These are phyloP conservation scores for Lodderomyces parapsilosis DNA, from an alignment of 1,139 yeast genomes.

Conservation along the genomic window DNA sequence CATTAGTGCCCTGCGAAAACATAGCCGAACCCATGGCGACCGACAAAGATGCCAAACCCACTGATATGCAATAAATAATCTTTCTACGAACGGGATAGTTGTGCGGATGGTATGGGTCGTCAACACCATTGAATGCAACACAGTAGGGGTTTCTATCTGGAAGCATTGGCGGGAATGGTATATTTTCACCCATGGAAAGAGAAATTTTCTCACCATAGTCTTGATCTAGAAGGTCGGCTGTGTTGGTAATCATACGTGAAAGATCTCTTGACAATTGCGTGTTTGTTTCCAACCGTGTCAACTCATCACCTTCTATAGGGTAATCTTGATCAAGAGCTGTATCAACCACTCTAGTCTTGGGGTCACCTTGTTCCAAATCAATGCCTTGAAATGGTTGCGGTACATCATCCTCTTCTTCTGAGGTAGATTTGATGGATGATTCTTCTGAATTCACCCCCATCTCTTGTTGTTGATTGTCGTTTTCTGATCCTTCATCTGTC, in stretches of 20 bases:
- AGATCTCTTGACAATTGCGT: conserved; percentile 25
- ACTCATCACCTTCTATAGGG: conserved; percentile 22
- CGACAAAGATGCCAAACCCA: conserved; percentile 33
- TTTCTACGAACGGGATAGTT: conserved; percentile 43
- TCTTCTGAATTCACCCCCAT: no score
- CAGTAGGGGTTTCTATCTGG: conserved; percentile 34
- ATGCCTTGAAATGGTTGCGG: conserved; percentile 3
- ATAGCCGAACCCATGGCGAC: conserved; percentile 52
- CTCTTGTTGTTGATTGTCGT: no score
- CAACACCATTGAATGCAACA: conserved; percentile 46
- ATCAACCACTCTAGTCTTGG: conserved; percentile 14
- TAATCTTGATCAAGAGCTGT: conserved; percentile 17
- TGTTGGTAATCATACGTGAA: conserved; percentile 33
- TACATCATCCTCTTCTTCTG: neutral
- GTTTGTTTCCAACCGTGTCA: conserved; percentile 26
- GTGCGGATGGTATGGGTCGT: conserved; percentile 50
- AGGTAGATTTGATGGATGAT: neutral
- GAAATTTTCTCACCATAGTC: conserved; percentile 18
- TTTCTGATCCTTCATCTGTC: no score
- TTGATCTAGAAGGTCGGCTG: conserved; percentile 21
- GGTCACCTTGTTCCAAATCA: neutral
- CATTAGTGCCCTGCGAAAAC: conserved; percentile 30
- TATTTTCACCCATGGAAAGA: conserved; percentile 42
- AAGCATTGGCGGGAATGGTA: conserved; percentile 35
- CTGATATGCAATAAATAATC: conserved; percentile 21